Base-by-base conservation (phyloP, 148 eudicot genomes). In the Arbutus unedo region DNA sequence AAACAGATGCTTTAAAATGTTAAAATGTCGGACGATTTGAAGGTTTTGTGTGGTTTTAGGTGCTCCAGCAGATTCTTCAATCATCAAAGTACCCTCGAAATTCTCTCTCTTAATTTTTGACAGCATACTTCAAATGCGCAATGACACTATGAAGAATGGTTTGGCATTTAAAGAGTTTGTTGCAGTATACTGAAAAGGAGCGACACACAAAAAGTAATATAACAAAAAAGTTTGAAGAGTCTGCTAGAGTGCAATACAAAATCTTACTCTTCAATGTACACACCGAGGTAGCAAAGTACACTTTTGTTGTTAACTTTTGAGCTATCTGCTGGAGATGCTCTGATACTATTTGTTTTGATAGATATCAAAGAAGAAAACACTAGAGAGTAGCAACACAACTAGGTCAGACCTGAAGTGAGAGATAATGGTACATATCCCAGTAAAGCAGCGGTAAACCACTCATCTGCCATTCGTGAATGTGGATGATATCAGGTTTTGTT, bases 381-480 rank as follows among this genome's bases (percentile, higher is more conserved):
- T 66, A 48, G 53, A 81, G 48, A 53, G 25, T 14, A 68, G 41
- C 71, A 56, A 18, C 53, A 78, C 75, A 31, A n/a, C 3, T 19
- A 83, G 50, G 62, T 62, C 88, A 86, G 84, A 90, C 98, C 95
- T 91, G 85, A 44, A 94, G 93, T 53, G 98, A 93, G 51, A 94
- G 96, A 16, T 85, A 44, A 84, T 91, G 88, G 84, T 94, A 94
- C 91, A 94, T 91, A 82, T 94, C 98, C 98, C 98, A 94, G 84
- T 91, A 94, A 45, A 94, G 95, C 81, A 94, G 79, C 53, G 98
- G 88, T 50, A 94, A 82, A 48, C 88, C 94, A 84, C 95, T 88
- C 56, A 90, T 93, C 86, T 94, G 98, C 98, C 98, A 94, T 87
- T 94, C 98, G 83, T 94, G 98, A 79, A 94, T 91, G 83, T 94